These are phyloP conservation scores for Carex arenaria DNA, from an alignment of 202 grass and related monocot genomes.

Conservation along the genomic window DNA sequence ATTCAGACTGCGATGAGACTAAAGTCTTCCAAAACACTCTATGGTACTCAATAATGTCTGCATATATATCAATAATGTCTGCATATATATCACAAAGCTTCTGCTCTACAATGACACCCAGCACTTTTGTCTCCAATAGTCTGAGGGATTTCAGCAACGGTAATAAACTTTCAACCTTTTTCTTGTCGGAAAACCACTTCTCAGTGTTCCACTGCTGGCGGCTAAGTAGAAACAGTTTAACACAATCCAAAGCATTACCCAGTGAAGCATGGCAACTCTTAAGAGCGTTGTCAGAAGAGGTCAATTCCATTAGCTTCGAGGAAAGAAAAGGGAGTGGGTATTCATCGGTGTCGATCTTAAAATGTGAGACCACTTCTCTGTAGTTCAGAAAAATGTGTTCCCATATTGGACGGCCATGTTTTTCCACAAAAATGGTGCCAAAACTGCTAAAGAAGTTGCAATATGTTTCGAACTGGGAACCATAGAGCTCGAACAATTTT, in stretches of 20 bases:
- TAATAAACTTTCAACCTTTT: conserved; percentile 33
- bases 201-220: conserved; percentile 70
- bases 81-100: conserved; percentile 46
- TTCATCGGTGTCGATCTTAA: conserved; percentile 45
- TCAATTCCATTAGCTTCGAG: conserved; percentile 44
- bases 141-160: conserved; percentile 53
- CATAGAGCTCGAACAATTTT: conserved; percentile 65
- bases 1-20: conserved; percentile 55
- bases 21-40: conserved; percentile 69
- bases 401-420: conserved; percentile 67
- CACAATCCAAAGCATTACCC: conserved; percentile 31
- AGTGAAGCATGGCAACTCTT: conserved; percentile 35
- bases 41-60: conserved; percentile 69
- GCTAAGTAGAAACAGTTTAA: conserved; percentile 61
- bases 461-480: conserved; percentile 42
- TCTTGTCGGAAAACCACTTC: conserved; percentile 30
- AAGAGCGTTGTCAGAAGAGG: conserved; percentile 27
- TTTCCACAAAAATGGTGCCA: conserved; percentile 39
- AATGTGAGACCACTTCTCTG: conserved; percentile 47
- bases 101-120: conserved; percentile 39
- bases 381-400: conserved; percentile 50
- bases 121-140: conserved; percentile 52
- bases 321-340: conserved; percentile 61
- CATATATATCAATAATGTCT: conserved; percentile 53
- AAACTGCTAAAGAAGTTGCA: conserved; percentile 66